Evolutionary conservation across 2,329 filamentous ascomycete species (phyloP).

Genomic region (Elsinoe fawcettii): DNA sequence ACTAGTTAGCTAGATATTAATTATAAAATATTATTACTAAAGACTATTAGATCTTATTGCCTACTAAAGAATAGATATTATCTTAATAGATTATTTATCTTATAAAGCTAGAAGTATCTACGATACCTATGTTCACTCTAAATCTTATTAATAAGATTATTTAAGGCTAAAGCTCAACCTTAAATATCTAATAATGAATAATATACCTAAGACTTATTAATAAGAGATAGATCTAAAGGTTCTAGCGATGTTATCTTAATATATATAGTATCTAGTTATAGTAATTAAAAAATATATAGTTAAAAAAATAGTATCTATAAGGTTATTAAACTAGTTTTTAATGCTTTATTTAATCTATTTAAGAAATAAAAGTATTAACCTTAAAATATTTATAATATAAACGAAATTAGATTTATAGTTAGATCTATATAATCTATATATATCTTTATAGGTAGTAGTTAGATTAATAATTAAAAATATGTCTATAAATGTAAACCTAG

Average conservation of each 20-base stretch:
- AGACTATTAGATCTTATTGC: not conserved
- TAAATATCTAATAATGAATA: not conserved
- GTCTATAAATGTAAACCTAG: too few species aligned
- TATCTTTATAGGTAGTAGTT: too few species aligned
- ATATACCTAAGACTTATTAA: not conserved
- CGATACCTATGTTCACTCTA: not conserved
- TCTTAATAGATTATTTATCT: not conserved
- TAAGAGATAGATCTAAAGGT: not conserved
- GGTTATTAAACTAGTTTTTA: not conserved
- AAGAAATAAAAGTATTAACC: not conserved
- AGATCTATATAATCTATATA: not conserved
- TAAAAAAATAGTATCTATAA: not conserved
- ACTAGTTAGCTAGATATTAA: not conserved
- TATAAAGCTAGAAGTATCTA: not conserved
- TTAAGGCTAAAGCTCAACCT: not conserved
- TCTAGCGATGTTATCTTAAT: not conserved
- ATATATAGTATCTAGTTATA: not conserved
- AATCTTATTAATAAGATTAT: not conserved
- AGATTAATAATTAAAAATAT: too few species aligned
- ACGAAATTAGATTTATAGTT: not conserved
- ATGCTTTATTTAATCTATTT: not conserved
- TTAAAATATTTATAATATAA: not conserved
- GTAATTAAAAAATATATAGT: not conserved
- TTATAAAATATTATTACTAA: not conserved
- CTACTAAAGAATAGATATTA: not conserved